Base-by-base conservation (phyloP, 2,329 filamentous ascomycete species). In the Trichophyton rubrum region DNA sequence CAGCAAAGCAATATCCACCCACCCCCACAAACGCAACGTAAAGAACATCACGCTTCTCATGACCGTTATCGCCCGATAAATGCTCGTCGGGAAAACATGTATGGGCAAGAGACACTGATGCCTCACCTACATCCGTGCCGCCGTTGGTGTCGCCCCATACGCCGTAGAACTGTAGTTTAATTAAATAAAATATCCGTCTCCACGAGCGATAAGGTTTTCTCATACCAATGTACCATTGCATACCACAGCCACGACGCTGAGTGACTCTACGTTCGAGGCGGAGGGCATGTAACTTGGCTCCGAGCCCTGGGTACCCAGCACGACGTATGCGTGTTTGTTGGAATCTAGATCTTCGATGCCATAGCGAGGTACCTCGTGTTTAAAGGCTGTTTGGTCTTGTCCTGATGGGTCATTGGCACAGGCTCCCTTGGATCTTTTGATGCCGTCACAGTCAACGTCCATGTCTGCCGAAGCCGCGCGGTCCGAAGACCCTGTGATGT, bases 211-310 rank as follows among this genome's bases (percentile, higher is more conserved):
- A 13, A 4, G 33, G 33, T 9, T 4, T 13, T 11, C 33, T 38
- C 33, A 2, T 38, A 38, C 33, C 33, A 38, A 13, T 38, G 11
- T 73, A 53, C 75, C 69, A 47, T 73, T 73, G 66, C 81, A 83
- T 20, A 83, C 78, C 3, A 83, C 78, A 1, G 79, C 81, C 68
- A 83, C 79, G 9, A 83, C 72, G 61, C 78, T 79, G 62, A 83
- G 68, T 1, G 79, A 79, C 67, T 79, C 66, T 61, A 83, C 73
- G 1, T 77, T 78, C 20, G 72, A 66, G 2, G 71, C 60, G 58
- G 70, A 64, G 0, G 79, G 77, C 60, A 78, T 65, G 47, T 79
- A 81, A 1, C 66, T 72, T 7, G 67, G 65, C 6, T n/a, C 24
- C 24, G 27, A 51, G 15, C 3, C 65, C 20, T 62, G 59, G 40